These are phyloP conservation scores for Fusarium sp. DNA, from an alignment of 2,329 filamentous ascomycete species.

Conservation along the genomic window DNA sequence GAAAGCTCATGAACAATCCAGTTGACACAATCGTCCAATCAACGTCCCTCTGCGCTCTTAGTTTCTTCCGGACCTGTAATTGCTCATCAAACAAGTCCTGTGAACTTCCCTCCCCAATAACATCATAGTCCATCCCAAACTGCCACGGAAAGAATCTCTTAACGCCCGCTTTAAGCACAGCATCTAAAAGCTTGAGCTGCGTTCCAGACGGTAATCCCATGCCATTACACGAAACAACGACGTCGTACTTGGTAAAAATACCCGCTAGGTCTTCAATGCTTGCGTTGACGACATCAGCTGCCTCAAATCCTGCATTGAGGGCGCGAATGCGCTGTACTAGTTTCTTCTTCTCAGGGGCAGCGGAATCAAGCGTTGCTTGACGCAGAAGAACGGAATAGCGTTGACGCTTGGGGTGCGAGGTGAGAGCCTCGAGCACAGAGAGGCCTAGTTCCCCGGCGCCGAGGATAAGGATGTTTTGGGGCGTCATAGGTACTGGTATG, in stretches of 20 bases:
- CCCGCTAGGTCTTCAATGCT: conserved; percentile 50
- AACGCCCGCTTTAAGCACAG: conserved; percentile 61
- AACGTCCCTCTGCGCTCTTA: conserved; percentile 59
- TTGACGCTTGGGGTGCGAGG: conserved; percentile 54
- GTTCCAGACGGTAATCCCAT: conserved; percentile 65
- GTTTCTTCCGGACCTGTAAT: conserved; percentile 63
- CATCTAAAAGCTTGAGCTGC: conserved; percentile 66
- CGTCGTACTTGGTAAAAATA: conserved; percentile 59
- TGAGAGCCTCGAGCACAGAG: conserved; percentile 63
- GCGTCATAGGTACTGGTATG: conserved; percentile 31
- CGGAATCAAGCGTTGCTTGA: conserved; percentile 54
- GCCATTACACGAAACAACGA: conserved; percentile 69
- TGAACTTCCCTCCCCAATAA: conserved; percentile 65
- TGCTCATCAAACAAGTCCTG: conserved; percentile 77
- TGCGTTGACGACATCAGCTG: conserved; percentile 55
- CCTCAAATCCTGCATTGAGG: conserved; percentile 53
- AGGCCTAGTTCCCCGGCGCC: conserved; percentile 74
- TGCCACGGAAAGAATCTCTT: conserved; percentile 75
- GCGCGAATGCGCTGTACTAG: conserved; percentile 48
- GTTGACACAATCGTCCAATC: conserved; percentile 74
- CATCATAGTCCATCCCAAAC: conserved; percentile 77
- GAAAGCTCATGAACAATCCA: conserved; percentile 75
- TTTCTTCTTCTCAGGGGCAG: conserved; percentile 49
- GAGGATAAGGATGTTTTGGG: conserved; percentile 62
- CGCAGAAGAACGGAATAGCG: conserved; percentile 64